phyloP scores from a whole-genome alignment of 371 early-diverging fungal species.

The Cokeromyces recurvatus region DNA sequence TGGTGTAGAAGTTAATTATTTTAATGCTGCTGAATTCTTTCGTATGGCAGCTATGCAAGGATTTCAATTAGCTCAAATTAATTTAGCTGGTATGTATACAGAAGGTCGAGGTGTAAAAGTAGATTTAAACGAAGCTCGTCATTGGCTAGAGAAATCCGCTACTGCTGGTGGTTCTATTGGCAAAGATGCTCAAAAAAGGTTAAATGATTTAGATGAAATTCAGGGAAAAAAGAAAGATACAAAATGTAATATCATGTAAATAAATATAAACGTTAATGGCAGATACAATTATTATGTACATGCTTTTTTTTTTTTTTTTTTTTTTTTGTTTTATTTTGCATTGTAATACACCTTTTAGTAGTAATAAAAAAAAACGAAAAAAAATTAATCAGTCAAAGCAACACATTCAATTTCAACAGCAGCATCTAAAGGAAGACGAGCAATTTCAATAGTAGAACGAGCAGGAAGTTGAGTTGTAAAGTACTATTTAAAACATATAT shows the following conservation, averaged over 20 bases:
- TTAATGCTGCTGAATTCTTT: constrained; percentile 45
- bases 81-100: constrained; percentile 42
- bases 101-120: constrained; percentile 40
- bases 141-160: constrained; percentile 28
- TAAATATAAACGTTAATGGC: too few species aligned
- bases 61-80: constrained; percentile 40
- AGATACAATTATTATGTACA: too few species aligned
- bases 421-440: constrained; percentile 72
- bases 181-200: constrained; percentile 36
- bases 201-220: constrained; percentile 22
- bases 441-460: constrained; percentile 79
- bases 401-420: constrained; percentile 81
- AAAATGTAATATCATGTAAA: constrained; percentile 39
- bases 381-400: constrained; percentile 36
- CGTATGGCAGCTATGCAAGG: constrained; percentile 44
- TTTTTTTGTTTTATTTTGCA: too few species aligned
- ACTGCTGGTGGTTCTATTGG: constrained; percentile 36
- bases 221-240: constrained; percentile 11
- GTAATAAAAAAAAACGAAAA: too few species aligned
- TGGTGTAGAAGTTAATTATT: constrained; percentile 31
- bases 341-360: too few species aligned
- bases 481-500: constrained; percentile 9
- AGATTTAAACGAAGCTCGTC: constrained; percentile 27
- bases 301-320: too few species aligned
- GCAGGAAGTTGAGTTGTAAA: constrained; percentile 70